Percentiles rank a stretch among this genome's conserved stretches.
Evolutionary conservation across 306 rosid species (phyloP).

Genomic region (Vigna nakashimae): DNA sequence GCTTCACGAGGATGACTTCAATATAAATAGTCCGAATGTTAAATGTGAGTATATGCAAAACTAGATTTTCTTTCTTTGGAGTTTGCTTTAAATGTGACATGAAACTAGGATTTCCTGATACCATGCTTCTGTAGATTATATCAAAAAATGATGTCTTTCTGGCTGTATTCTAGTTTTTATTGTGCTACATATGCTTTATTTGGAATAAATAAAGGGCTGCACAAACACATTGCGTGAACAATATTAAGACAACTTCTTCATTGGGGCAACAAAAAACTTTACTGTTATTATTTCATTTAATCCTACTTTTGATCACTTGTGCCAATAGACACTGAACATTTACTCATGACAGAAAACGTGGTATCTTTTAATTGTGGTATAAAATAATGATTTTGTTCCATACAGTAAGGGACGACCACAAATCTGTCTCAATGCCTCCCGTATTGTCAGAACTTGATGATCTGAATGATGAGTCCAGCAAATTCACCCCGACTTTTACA

Average conservation of each 20-base stretch:
- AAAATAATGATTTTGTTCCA: slow-evolving; percentile 38
- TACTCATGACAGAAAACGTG: background rate
- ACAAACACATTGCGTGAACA: background rate
- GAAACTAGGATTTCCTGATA: slow-evolving; percentile 6
- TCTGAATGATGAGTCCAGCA: slow-evolving; percentile 50
- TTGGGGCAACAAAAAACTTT: background rate
- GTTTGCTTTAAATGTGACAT: background rate
- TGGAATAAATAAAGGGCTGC: background rate
- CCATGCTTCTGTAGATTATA: slow-evolving; percentile 10
- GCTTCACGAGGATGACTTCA: slow-evolving; percentile 20
- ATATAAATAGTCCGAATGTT: background rate
- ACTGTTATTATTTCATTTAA: background rate
- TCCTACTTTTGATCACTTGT: background rate
- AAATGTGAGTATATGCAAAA: slow-evolving; percentile 47
- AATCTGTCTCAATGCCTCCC: slow-evolving; percentile 56
- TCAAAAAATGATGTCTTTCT: background rate
- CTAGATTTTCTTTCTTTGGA: background rate
- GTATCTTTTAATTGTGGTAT: background rate
- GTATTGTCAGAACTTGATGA: slow-evolving; percentile 61
- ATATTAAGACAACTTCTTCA: background rate
- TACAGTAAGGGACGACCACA: slow-evolving; percentile 66
- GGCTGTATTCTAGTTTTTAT: background rate
- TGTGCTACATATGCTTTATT: background rate
- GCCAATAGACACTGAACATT: background rate
- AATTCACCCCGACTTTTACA: slow-evolving; percentile 55